These are phyloP conservation scores for Hypoxylon cercidicola DNA, from an alignment of 495 filamentous ascomycete genomes.

Conservation along the genomic window DNA sequence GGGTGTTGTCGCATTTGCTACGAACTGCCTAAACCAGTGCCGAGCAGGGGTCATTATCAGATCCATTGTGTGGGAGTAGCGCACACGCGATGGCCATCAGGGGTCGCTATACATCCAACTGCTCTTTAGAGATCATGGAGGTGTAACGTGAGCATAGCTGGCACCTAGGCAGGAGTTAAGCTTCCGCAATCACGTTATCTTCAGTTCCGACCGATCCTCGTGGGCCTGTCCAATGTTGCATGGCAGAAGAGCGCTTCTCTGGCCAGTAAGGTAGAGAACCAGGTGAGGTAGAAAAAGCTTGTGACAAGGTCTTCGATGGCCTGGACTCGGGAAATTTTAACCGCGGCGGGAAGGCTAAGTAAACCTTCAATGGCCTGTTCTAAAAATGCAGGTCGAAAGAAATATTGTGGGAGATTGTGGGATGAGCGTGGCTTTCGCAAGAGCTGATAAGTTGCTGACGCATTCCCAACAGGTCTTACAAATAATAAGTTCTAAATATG, in stretches of 20 bases:
- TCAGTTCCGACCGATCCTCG: background rate
- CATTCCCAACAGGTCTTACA: conserved; percentile 16
- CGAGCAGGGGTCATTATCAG: conserved; percentile 14
- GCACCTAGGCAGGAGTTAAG: conserved; percentile 13
- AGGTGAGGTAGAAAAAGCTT: background rate
- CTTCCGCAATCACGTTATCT: background rate
- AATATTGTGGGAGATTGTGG: background rate
- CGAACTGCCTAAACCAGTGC: conserved; percentile 31
- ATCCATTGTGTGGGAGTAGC: conserved; percentile 12
- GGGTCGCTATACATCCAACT: conserved; percentile 2
- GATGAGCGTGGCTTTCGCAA: conserved; percentile 20
- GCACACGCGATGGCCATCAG: conserved; percentile 7
- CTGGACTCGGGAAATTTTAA: conserved; percentile 27
- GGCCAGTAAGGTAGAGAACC: conserved; percentile 3
- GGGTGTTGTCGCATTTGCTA: background rate
- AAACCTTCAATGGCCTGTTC: conserved; percentile 5
- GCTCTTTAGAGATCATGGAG: background rate
- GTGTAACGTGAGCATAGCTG: conserved; percentile 7
- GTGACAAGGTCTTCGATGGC: conserved; percentile 1
- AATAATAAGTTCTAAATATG: conserved; percentile 18
- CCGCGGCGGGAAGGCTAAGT: conserved; percentile 16
- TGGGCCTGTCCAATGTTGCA: conserved; percentile 5
- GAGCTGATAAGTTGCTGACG: conserved; percentile 37
- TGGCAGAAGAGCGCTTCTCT: conserved; percentile 13
- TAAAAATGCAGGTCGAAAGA: conserved; percentile 6